A percentile compares a stretch with the other conserved stretches of the same genome.
phyloP scores from a whole-genome alignment of 768 basidiomycete genomes.

The Tulasnella sp. region DNA sequence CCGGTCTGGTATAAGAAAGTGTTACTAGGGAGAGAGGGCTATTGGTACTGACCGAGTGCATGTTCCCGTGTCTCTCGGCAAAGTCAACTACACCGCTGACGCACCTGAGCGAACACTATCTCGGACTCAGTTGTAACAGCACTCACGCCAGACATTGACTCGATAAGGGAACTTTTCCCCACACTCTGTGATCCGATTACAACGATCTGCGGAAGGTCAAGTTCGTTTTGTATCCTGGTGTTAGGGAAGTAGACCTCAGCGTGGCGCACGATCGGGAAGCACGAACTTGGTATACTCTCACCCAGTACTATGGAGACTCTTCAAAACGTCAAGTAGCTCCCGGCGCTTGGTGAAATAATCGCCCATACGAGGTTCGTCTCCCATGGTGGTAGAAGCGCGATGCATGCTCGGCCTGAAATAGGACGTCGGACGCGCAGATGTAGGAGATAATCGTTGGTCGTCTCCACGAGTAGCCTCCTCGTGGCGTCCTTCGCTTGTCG shows the following conservation, averaged over 20 bases:
- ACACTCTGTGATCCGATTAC: constrained; percentile 73
- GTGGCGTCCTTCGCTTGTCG: no score
- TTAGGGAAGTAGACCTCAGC: background rate
- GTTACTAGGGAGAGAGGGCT: background rate
- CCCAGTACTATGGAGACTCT: constrained; percentile 19
- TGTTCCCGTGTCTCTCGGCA: constrained; percentile 66
- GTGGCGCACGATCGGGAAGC: no score
- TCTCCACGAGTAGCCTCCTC: no score
- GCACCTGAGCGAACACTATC: no score
- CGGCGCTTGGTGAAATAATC: background rate
- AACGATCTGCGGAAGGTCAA: constrained; percentile 68
- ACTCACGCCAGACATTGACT: constrained; percentile 53
- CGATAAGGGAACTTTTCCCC: constrained; percentile 73
- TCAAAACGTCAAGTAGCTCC: constrained; percentile 16
- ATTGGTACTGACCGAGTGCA: constrained; percentile 56
- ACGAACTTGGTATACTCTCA: background rate
- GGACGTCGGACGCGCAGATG: no score
- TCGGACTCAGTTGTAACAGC: background rate
- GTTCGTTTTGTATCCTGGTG: constrained; percentile 39
- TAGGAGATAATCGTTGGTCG: no score
- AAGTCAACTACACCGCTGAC: constrained; percentile 44
- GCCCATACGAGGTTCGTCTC: background rate
- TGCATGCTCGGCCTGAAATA: no score
- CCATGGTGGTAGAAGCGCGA: no score
- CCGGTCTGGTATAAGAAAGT: constrained; percentile 5